Evolutionary conservation across 1,284 basidiomycete species (phyloP), one percentile per base, ranked within the genome.

Genomic region (Xerocomus cyaneibrunnescens): DNA sequence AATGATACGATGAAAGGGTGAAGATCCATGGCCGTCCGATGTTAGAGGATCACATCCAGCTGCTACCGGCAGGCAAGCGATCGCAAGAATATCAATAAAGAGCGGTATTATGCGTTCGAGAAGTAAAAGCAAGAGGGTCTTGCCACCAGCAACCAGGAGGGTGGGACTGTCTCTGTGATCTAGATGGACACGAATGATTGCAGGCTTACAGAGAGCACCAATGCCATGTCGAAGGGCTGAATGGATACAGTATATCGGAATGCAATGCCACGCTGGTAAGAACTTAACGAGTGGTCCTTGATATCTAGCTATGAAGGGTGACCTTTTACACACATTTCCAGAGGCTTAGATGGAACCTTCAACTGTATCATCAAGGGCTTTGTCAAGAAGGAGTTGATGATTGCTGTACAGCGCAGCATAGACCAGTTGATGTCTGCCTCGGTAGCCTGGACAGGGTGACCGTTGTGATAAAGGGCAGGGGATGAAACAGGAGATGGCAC

Each of bases 281-380:
- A 42, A 19, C 13, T 31, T 21, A 19, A 31, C 13, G 8, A 42
- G 12, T 31, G 3, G 19, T 31, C n/a, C 41, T 30, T 42, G 28
- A 22, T 16, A 31, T 21, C 21, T 19, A 5, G 19, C 41, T 42
- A 14, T 22, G 28, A 42, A 42, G 13, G 41, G 28, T 16, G 17
- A 40, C 25, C 17, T 28, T 28, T 28, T 40, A 10, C 19, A 28
- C 16, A 31, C 41, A 16, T 21, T 9, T 7, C 7, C 0, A 19
- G 10, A 30, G 19, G 2, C 7, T 13, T 31, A 31, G 14, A 22
- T n/a, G 5, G 25, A 23, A 19, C 37, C 39, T n/a, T 40, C 21
- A 5, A 41, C 13, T 16, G 48, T 42, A n/a, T 37, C 32, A 27
- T 54, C 53, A 5, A 52, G 30, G 9, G 45, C 50, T n/a, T 31